Evolutionary conservation across 768 basidiomycete genomes (phyloP), one percentile per base, ranked within the genome.

Genomic region (Collybia sp.): DNA sequence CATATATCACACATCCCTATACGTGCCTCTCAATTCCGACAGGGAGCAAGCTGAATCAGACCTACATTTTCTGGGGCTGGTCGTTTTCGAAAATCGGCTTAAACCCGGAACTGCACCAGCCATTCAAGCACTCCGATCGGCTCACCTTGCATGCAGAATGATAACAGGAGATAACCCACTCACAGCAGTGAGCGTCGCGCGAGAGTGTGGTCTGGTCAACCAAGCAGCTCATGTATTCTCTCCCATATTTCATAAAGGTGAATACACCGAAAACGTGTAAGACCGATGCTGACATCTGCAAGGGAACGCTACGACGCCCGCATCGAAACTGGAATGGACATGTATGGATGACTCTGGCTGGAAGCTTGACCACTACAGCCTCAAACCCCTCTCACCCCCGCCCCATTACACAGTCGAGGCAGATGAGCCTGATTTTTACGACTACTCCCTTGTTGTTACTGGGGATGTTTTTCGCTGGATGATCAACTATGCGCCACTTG

Each of bases 391-490:
- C 36, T 57, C 77, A 2, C 82, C 89, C 6, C 83, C 82, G 10
- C 74, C 78, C n/a, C 81, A 84, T 46, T 80, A 83, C 54, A 78
- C 79, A 1, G 72, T 85, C 12, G 88, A 91, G 44, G 69, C 71
- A 1, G 85, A 82, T 33, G 87, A 89, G 47, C 72, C 83, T 19
- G 79, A 82, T 20, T 82, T 83, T 54, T 85, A 86, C 49, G 95
- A 98, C 58, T 99, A 93, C 59, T 82, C 92, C 1, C 75, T 99
- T 15, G 93, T 88, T 5, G 70, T 98, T 30, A 93, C 93, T 4
- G 96, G 96, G 11, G 94, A 98, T 57, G 83, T 95, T 30, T 99
- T 99, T 71, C 80, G 90, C 38, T 99, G 96, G 96, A 93, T 99
- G 83, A 80, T 98, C 57, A 94, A 94, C 59, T 81, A 91, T 65